These are phyloP conservation scores for Aurinia saxatilis DNA, from an alignment of 345 rosid species.

Conservation along the genomic window DNA sequence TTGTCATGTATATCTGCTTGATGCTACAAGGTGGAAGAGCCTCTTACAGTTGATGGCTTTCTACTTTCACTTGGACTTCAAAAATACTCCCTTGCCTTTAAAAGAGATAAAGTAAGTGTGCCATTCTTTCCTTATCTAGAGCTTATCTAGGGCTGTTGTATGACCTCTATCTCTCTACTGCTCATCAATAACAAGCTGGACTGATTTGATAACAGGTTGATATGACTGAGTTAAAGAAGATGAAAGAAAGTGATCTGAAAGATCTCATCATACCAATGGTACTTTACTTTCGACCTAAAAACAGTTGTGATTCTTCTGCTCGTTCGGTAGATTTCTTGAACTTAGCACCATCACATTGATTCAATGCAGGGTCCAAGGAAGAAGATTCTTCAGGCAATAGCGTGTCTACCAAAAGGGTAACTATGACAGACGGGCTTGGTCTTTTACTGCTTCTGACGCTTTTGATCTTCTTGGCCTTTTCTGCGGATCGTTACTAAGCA, in stretches of 20 bases:
- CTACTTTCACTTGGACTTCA: slow-evolving; percentile 67
- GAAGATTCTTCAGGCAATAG: slow-evolving; percentile 75
- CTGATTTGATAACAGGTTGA: slow-evolving; percentile 59
- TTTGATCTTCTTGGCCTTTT: slow-evolving; percentile 3
- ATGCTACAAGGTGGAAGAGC: slow-evolving; percentile 52
- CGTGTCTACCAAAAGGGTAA: slow-evolving; percentile 44
- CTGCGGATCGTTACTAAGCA: background rate
- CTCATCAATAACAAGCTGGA: background rate
- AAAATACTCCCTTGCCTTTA: slow-evolving; percentile 64
- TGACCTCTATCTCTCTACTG: background rate
- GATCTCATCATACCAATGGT: slow-evolving; percentile 98
- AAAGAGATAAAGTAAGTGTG: slow-evolving; percentile 88
- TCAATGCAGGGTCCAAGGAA: slow-evolving; percentile 85
- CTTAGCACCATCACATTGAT: background rate
- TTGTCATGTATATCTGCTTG: slow-evolving; percentile 6
- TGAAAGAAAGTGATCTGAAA: slow-evolving; percentile 89
- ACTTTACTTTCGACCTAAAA: slow-evolving; percentile 11
- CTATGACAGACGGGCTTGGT: slow-evolving; percentile 6
- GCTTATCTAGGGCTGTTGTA: background rate
- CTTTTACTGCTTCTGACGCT: background rate
- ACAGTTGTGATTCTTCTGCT: background rate
- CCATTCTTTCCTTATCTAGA: slow-evolving; percentile 5
- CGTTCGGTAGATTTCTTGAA: background rate
- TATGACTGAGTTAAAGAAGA: slow-evolving; percentile 81
- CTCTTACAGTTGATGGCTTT: slow-evolving; percentile 72